These are phyloP conservation scores for Sporothrix inflata DNA, from an alignment of 2,329 filamentous ascomycete genomes.

Conservation along the genomic window DNA sequence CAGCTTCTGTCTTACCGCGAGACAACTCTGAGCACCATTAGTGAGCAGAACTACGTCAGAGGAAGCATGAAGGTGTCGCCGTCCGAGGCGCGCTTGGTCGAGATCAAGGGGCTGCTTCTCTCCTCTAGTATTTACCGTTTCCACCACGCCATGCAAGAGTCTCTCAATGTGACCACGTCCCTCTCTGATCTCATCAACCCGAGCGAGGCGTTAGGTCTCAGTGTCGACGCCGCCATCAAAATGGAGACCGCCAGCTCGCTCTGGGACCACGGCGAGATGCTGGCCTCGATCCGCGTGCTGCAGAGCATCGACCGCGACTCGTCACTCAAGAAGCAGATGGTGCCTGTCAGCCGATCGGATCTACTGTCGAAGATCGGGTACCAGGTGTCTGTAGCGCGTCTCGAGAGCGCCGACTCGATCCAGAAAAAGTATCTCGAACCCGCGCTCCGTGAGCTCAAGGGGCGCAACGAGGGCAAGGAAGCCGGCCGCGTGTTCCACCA, in stretches of 20 bases:
- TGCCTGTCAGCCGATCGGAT: slow-evolving; percentile 74
- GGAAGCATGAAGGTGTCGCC: slow-evolving; percentile 63
- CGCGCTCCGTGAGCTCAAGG: slow-evolving; percentile 79
- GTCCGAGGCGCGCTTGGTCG: slow-evolving; percentile 67
- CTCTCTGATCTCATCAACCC: slow-evolving; percentile 75
- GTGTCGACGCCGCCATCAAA: slow-evolving; percentile 74
- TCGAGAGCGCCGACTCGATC: slow-evolving; percentile 90
- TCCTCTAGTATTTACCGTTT: slow-evolving; percentile 76
- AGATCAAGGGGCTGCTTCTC: slow-evolving; percentile 75
- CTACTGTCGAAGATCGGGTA: slow-evolving; percentile 86
- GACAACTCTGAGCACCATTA: slow-evolving; percentile 78
- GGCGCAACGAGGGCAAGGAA: slow-evolving; percentile 67
- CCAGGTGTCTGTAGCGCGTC: slow-evolving; percentile 82
- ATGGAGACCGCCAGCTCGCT: slow-evolving; percentile 86
- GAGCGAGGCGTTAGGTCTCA: slow-evolving; percentile 71
- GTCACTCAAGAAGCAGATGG: slow-evolving; percentile 67
- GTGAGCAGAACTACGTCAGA: slow-evolving; percentile 68
- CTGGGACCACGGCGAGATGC: slow-evolving; percentile 92
- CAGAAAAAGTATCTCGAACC: slow-evolving; percentile 83
- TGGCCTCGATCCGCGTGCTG: slow-evolving; percentile 85
- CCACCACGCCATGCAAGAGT: slow-evolving; percentile 83
- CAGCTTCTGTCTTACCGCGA: slow-evolving; percentile 81
- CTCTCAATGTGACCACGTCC: slow-evolving; percentile 80
- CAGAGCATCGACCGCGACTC: slow-evolving; percentile 69
- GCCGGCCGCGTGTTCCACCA: slow-evolving; percentile 91